Base-by-base conservation (phyloP, 2,329 filamentous ascomycete species). In the Aureobasidium sp. region DNA sequence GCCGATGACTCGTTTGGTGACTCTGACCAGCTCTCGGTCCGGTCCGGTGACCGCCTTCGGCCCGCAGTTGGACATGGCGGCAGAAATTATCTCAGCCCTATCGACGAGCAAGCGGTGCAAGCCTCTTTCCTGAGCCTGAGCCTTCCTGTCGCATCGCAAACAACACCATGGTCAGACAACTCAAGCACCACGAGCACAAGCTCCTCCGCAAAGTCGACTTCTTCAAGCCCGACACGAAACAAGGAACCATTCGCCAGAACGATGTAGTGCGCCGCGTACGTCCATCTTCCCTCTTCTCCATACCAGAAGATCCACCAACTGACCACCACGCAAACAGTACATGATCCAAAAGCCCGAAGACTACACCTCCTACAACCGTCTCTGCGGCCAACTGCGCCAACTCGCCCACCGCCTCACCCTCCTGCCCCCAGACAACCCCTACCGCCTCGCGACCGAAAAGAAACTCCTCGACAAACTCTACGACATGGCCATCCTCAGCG, bases 171-270 rank as follows among this genome's bases (percentile, higher is more conserved):
- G 91, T 96, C 68, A 88, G 94, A 70, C 91, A 96, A 80, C 85
- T 99, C 73, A 97, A 97, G 78, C 85, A 96, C 77, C 93, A 97
- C 78, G 94, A 99, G 57, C 86, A 94, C 74, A 95, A 94, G 82
- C 88, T 97, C 73, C 85, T 97, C 67, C 82, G 83, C 70, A 93
- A 93, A 73, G 91, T 94, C 76, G 92, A 99, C 78, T 96, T 99
- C 77, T 87, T 92, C 74, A 74, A 74, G 77, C 86, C 86, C 71
- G 92, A 97, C 78, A 84, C 54, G 5, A 58, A 58, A 29, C 54
- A 58, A 58, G 54, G 54, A 1, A n/a, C 54, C 22, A 48, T 58
- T 42, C 29, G 54, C 24, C 54, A 58, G 14, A 58, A 58, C 22
- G 54, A 58, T 48, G 54, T 58, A 14, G 54, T 58, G 7, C 54